Evolutionary conservation across 2,329 filamentous ascomycete genomes (phyloP), one percentile per base, ranked within the genome.

Genomic region (Alternaria sp.): DNA sequence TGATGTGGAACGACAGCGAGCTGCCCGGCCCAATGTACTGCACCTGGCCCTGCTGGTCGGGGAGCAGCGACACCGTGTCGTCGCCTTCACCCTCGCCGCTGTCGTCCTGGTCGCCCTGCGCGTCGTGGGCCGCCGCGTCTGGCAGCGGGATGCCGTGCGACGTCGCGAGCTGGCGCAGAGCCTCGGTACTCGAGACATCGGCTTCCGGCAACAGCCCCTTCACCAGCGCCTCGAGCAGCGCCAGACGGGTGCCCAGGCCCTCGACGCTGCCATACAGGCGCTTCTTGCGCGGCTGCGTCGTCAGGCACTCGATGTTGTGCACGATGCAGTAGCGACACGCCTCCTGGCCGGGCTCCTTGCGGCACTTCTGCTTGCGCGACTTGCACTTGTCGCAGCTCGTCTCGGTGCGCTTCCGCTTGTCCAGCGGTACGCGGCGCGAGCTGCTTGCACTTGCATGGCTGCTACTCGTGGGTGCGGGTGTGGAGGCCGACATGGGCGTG

Each of bases 371-470:
- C 70, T 83, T 83, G 49, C 82, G 75, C 61, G 78, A 80, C 74
- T 83, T 83, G 78, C 82, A 84, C 62, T 82, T 81, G 72, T 84
- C 82, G 72, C 82, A 84, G 57, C 76, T 80, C 15, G 80, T 81
- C 66, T 83, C 82, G 55, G 82, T 82, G 23, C 82, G 76, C 66
- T 83, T 82, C 46, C 82, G 77, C 69, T 82, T 81, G 60, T 83
- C 81, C 49, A 79, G 75, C 6, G 82, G 82, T 12, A 83, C 81
- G 60, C 77, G 70, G 63, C 77, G 77, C 55, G 76, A 77, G 61
- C 60, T 78, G 72, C 33, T 47, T 11, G 62, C 53, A 25, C 33
- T 47, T 11, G 62, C 53, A 25, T 33, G 49, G 28, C 49, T 54
- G 64, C 55, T 51, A 43, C 61, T 44, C 45, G 63, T 54, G 33